Base-by-base conservation (phyloP, 331 rosid species). In the Phaseolus coccineus region DNA sequence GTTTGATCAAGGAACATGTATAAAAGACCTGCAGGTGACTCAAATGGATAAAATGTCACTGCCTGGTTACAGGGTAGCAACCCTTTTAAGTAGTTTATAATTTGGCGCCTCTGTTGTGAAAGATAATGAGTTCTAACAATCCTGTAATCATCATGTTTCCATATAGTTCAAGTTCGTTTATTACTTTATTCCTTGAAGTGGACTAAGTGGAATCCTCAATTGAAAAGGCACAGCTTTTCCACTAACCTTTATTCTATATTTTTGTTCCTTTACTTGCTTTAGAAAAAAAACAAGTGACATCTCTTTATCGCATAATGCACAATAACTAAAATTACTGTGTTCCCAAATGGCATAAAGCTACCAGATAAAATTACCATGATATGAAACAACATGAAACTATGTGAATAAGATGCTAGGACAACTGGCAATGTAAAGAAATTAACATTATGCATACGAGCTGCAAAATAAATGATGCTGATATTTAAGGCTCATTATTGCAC, bases 1-100 rank as follows among this genome's bases (percentile, higher is more conserved):
- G 76, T 64, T 77, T 51, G 74, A 24, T 76, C 77, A 28, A 57
- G 51, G 51, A 46, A 46, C 15, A 12, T 46, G 51, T 46, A 46
- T 46, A 46, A 46, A 37, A 27, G 80, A 74, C 63, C 74, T 56
- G 62, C 70, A 42, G 80, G 76, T 39, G 79, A 78, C 59, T 66
- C 55, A 44, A 64, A 79, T 80, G 73, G 89, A 77, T 65, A 80
- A 76, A 79, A 76, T 76, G 76, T 84, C 72, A 80, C 55, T 83
- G 70, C 82, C 53, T 83, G 81, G 77, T 80, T 81, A 76, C 22
- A 71, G 28, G 69, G 77, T 84, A 85, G 63, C 57, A 66, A 74
- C 42, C 72, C 42, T 73, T 80, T 70, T 25, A 22, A 28, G 74
- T 80, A 69, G 77, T 71, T 82, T 51, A 67, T 74, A 42, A 70